phyloP scores from a whole-genome alignment of 768 basidiomycete species.

The Boletus patriciae region DNA sequence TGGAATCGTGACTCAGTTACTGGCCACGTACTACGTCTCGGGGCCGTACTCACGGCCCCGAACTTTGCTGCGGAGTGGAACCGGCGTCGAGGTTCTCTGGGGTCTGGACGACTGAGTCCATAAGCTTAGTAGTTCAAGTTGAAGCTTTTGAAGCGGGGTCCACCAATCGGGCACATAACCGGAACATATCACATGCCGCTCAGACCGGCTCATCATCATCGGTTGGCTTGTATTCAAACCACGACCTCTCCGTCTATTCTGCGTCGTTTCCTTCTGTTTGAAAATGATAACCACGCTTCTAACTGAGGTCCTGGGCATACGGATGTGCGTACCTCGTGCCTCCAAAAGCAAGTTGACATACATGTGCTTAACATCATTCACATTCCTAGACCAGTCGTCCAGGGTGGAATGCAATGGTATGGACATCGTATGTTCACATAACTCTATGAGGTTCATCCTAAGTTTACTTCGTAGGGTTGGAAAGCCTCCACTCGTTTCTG shows the following conservation, averaged over 20 bases:
- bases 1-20: background rate
- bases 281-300: constrained; percentile 52
- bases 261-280: background rate
- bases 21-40: too few relatives aligned
- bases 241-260: background rate
- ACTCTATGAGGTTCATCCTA: background rate
- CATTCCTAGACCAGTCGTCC: constrained; percentile 64
- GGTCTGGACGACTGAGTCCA: too few relatives aligned
- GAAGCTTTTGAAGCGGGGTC: too few relatives aligned
- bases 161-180: too few relatives aligned
- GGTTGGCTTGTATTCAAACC: background rate
- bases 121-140: too few relatives aligned
- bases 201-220: too few relatives aligned
- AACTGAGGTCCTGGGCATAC: constrained; percentile 64
- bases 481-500: constrained; percentile 67
- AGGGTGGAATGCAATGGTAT: constrained; percentile 92
- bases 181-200: too few relatives aligned
- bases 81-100: background rate
- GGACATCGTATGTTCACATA: background rate
- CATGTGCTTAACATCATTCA: background rate
- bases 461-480: constrained; percentile 62
- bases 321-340: constrained; percentile 52
- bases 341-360: background rate
- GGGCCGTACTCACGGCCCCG: too few relatives aligned
- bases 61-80: background rate